Evolutionary conservation across 2,329 filamentous ascomycete genomes (phyloP), one percentile per base, ranked within the genome.

Genomic region (Thermothelomyces thermophilus): DNA sequence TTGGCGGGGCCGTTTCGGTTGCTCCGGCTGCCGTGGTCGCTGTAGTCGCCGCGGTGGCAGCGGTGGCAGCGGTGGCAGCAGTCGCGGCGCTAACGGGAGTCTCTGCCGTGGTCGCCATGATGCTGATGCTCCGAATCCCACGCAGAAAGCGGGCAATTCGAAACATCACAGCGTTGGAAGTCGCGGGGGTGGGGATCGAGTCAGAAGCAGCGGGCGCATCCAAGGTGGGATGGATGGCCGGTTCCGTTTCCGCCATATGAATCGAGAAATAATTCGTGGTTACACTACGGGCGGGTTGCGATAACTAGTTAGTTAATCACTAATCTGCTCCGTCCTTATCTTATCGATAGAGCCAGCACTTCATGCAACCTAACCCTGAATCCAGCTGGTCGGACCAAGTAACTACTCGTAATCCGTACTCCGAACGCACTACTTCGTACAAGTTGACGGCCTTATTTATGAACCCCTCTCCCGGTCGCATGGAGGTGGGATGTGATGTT

Each of bases 81-180:
- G 30, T 31, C 14, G 30, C 30, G 9, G 30, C 28, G n/a, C n/a
- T n/a, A 31, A 13, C 3, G 9, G 30, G 13, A 5, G 33, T 34
- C 24, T 53, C 43, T 26, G 51, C n/a, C 2, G 46, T 13, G 39
- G 33, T 41, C 14, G 46, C 42, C 52, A 51, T 54, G 34, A 22
- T 49, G 31, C 20, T 31, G 39, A 49, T 41, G 34, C 16, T 39
- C 34, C 42, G 48, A 22, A 51, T 41, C 28, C 52, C 48, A 19
- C 48, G 49, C 37, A 54, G 17, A 20, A 41, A 46, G 41, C 48
- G 45, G 37, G 42, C 41, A 9, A 28, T 17, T 20, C 48, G 48
- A 35, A 49, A 51, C 52, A 54, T 54, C 24, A 28, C 43, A 28
- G 17, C 14, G 37, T 37, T 33, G 26, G 16, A 24, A n/a, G 26